Conservation (phyloP, 139 green algal species). For the Picochlorum sp. region DNA sequence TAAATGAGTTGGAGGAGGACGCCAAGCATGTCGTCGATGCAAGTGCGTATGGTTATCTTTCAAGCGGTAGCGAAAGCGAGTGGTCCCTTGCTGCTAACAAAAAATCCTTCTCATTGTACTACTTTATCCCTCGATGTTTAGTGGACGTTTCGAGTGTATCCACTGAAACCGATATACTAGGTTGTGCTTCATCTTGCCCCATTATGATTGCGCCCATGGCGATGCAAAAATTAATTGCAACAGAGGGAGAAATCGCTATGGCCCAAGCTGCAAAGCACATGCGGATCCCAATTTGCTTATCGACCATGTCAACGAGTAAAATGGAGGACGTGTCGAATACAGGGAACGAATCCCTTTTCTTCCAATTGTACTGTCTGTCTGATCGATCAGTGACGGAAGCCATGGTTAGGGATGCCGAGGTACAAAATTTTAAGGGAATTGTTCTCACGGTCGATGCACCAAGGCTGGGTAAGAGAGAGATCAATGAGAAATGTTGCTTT, state of each 20-base stretch:
- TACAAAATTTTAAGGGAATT: conserved; percentile 59
- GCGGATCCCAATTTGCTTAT: conserved; percentile 47
- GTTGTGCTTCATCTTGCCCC: conserved; percentile 28
- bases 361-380: conserved; percentile 56
- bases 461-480: conserved; percentile 54
- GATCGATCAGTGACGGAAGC: conserved; percentile 39
- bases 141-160: conserved; percentile 44
- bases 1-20: conserved; percentile 16
- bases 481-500: conserved; percentile 57
- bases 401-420: conserved; percentile 54
- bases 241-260: conserved; percentile 53
- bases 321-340: conserved; percentile 35
- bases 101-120: conserved; percentile 21
- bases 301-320: conserved; percentile 55
- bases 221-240: conserved; percentile 60
- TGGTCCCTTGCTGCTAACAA: conserved; percentile 40
- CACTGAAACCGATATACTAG: conserved; percentile 26
- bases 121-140: conserved; percentile 47
- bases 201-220: conserved; percentile 77
- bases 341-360: conserved; percentile 31
- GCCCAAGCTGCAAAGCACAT: conserved; percentile 18
- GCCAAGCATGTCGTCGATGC: conserved; percentile 7
- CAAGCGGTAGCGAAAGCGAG: conserved; percentile 23
- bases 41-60: conserved; percentile 38
- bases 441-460: conserved; percentile 84